Evolutionary conservation across 2,329 filamentous ascomycete species (phyloP).

Genomic region (Curvularia verruculosa): DNA sequence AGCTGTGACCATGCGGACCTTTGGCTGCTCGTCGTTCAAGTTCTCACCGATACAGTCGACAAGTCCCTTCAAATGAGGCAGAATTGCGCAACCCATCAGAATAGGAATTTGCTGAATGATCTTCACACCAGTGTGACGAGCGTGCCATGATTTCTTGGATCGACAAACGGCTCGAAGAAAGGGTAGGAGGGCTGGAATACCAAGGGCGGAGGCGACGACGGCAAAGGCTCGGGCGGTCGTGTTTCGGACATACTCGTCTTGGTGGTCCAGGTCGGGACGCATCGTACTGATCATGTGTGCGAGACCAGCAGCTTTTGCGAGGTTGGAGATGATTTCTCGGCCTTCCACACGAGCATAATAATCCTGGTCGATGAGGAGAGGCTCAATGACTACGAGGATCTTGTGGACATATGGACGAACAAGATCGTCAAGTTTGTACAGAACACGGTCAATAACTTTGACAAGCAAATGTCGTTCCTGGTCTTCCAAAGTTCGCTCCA

Average conservation of each 20-base stretch:
- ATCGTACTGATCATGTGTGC: slow-evolving; percentile 99
- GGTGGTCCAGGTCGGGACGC: slow-evolving; percentile 97
- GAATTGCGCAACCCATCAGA: slow-evolving; percentile 94
- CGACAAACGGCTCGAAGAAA: slow-evolving; percentile 95
- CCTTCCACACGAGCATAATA: slow-evolving; percentile 98
- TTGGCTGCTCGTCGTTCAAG: slow-evolving; percentile 95
- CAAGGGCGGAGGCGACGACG: slow-evolving; percentile 93
- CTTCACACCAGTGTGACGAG: slow-evolving; percentile 96
- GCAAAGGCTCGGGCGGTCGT: slow-evolving; percentile 97
- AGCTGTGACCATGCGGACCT: slow-evolving; percentile 94
- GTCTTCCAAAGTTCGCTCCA: slow-evolving; percentile 98
- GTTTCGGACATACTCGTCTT: slow-evolving; percentile 97
- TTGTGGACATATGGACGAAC: slow-evolving; percentile 97
- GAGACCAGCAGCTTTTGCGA: slow-evolving; percentile 93
- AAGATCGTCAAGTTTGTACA: slow-evolving; percentile 97
- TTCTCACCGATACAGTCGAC: slow-evolving; percentile 97
- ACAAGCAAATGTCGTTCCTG: slow-evolving; percentile 97
- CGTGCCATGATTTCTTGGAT: slow-evolving; percentile 99
- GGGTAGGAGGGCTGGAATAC: slow-evolving; percentile 91
- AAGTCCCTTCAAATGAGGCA: slow-evolving; percentile 92
- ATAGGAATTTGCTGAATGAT: slow-evolving; percentile 99
- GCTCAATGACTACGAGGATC: slow-evolving; percentile 97
- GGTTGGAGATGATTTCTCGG: slow-evolving; percentile 97
- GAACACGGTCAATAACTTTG: slow-evolving; percentile 97
- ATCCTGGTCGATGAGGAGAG: slow-evolving; percentile 98